A percentile compares a stretch with the other conserved stretches of the same genome.
These are phyloP conservation scores for Cladorrhinum samala DNA, from an alignment of 495 filamentous ascomycete species.

Conservation along the genomic window DNA sequence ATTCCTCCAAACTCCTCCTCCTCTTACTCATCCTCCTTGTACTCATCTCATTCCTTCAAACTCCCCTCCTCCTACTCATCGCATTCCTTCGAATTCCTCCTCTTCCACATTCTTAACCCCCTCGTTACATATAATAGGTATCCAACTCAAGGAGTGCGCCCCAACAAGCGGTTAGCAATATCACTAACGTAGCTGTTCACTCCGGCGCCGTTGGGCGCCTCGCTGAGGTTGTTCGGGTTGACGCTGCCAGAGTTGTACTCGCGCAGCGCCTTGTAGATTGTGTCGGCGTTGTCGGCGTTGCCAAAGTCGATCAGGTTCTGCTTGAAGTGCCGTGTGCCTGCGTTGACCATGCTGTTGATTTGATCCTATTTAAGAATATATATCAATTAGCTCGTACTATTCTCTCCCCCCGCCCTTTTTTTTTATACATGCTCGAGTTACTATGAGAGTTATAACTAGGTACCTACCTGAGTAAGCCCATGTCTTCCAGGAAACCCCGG, in stretches of 20 bases:
- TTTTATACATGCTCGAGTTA: background rate
- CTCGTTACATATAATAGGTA: background rate
- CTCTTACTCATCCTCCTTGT: too few species aligned
- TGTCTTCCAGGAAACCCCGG: conserved; percentile 26
- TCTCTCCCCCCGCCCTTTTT: background rate
- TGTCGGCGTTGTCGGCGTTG: conserved; percentile 22
- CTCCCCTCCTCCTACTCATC: too few species aligned
- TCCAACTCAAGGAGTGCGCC: conserved; percentile 4
- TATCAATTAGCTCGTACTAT: background rate
- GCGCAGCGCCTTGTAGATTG: conserved; percentile 37
- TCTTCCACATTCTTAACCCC: background rate
- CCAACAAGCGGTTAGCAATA: conserved; percentile 34
- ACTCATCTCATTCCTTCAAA: too few species aligned
- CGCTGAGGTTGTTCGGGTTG: conserved; percentile 31
- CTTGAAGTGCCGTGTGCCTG: conserved; percentile 34
- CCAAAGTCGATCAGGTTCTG: conserved; percentile 27
- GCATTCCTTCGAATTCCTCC: too few species aligned
- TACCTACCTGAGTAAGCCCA: conserved; percentile 30
- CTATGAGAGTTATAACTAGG: background rate
- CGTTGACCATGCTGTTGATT: conserved; percentile 34
- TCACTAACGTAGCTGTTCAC: conserved; percentile 34
- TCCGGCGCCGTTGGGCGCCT: conserved; percentile 22
- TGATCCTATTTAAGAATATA: conserved; percentile 19
- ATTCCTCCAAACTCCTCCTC: too few species aligned
- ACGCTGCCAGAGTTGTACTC: conserved; percentile 39